Evolutionary conservation across 805 yeast genomes (phyloP).

Genomic region (Yamadazyma olivae): DNA sequence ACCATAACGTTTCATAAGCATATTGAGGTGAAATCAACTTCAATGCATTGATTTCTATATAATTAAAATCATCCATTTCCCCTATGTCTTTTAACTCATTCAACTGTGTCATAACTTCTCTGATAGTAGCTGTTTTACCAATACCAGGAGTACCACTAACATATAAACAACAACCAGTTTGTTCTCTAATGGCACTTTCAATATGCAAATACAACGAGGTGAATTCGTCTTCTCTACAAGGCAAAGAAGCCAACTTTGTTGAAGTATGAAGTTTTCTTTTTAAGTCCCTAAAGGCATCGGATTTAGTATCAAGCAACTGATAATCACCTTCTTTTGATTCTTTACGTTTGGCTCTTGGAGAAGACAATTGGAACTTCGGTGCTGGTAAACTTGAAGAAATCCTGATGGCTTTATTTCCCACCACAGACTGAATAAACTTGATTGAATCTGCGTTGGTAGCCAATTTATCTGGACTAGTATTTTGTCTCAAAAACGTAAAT

Average conservation of each 20-base stretch:
- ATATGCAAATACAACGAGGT: constrained; percentile 63
- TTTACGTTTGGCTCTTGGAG: constrained; percentile 1
- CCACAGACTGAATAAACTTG: constrained; percentile 1
- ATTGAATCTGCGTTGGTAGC: constrained; percentile 1
- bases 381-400: background rate
- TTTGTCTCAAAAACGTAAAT: no score
- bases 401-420: constrained; percentile 4
- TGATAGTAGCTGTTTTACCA: constrained; percentile 91
- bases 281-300: constrained; percentile 33
- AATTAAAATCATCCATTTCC: constrained; percentile 52
- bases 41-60: constrained; percentile 86
- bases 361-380: background rate
- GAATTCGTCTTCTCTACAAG: constrained; percentile 86
- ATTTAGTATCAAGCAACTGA: constrained; percentile 17
- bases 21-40: constrained; percentile 75
- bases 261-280: constrained; percentile 44
- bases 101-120: constrained; percentile 78
- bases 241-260: constrained; percentile 51
- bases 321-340: constrained; percentile 5
- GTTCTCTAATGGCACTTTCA: constrained; percentile 66
- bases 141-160: constrained; percentile 98
- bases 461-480: background rate
- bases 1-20: constrained; percentile 83
- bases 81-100: constrained; percentile 28
- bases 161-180: constrained; percentile 80